Conservation (phyloP, 2,329 filamentous ascomycete genomes). For the Anthostomella pinea region DNA sequence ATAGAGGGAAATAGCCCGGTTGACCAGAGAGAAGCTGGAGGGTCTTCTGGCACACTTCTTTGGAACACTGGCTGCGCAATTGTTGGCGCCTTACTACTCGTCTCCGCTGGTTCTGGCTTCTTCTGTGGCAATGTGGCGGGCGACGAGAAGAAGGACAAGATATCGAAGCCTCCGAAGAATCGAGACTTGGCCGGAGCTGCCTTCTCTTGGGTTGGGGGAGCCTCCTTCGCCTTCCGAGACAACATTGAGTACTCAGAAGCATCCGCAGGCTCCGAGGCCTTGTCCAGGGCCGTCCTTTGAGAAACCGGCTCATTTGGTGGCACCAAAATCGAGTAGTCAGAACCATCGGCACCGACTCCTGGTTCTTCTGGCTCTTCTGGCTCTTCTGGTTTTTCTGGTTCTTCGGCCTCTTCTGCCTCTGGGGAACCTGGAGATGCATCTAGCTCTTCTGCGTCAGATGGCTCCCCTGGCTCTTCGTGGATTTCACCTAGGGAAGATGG, state of each 20-base stretch:
- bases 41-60: conserved; percentile 23
- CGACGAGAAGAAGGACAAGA: conserved; percentile 58
- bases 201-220: conserved; percentile 20
- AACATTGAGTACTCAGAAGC: conserved; percentile 46
- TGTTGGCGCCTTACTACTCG: conserved; percentile 8
- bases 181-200: conserved; percentile 22
- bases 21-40: conserved; percentile 26
- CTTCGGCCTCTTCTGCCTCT: conserved; percentile 1
- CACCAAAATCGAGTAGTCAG: neutral
- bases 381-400: conserved; percentile 3
- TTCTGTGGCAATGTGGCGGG: conserved; percentile 42
- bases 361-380: conserved; percentile 1
- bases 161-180: conserved; percentile 39
- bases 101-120: conserved; percentile 14
- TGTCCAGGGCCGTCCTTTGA: too few species aligned
- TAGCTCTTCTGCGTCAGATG: conserved; percentile 6
- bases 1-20: conserved; percentile 32
- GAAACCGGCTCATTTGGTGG: too few species aligned
- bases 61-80: conserved; percentile 12
- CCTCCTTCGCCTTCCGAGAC: conserved; percentile 26
- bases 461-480: conserved; percentile 7
- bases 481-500: conserved; percentile 4
- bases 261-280: conserved; percentile 14
- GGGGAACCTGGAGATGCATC: conserved; percentile 3
- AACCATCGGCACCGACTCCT: neutral